Percentiles rank a stretch among this genome's conserved stretches.
Evolutionary conservation across 495 filamentous ascomycete genomes (phyloP).

Genomic region (Apodospora peruviana): DNA sequence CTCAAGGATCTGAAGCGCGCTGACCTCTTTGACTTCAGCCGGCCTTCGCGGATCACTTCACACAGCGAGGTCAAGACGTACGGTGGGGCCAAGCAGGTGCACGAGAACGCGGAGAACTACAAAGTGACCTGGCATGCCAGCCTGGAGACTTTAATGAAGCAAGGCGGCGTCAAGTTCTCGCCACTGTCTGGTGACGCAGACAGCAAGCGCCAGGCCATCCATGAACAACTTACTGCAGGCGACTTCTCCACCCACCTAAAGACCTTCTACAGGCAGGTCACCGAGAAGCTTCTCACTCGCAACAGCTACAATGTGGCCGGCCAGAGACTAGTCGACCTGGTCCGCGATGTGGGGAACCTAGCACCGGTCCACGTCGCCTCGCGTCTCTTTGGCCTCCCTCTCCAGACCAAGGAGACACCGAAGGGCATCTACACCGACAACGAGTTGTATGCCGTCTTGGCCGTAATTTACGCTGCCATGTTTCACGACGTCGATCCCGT

Average conservation of each 20-base stretch:
- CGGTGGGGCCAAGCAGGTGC: constrained; percentile 55
- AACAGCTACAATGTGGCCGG: constrained; percentile 55
- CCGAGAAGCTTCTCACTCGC: constrained; percentile 56
- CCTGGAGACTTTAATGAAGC: constrained; percentile 45
- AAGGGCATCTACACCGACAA: constrained; percentile 71
- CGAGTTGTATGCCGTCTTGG: constrained; percentile 71
- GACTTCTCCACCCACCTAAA: constrained; percentile 55
- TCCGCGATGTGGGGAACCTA: constrained; percentile 71
- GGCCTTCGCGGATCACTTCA: constrained; percentile 48
- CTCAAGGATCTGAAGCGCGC: constrained; percentile 65
- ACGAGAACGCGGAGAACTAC: constrained; percentile 59
- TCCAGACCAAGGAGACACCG: constrained; percentile 64
- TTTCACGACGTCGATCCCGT: constrained; percentile 45
- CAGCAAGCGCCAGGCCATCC: constrained; percentile 46
- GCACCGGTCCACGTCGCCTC: constrained; percentile 69
- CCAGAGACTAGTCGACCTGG: constrained; percentile 66
- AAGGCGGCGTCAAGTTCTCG: constrained; percentile 46
- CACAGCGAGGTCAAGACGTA: constrained; percentile 55
- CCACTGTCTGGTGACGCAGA: constrained; percentile 48
- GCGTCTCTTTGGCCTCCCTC: constrained; percentile 64
- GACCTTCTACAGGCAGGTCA: constrained; percentile 59
- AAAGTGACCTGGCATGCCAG: constrained; percentile 56
- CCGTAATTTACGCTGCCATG: constrained; percentile 54
- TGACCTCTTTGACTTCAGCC: constrained; percentile 65
- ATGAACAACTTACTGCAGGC: constrained; percentile 52